A percentile compares a stretch with the other conserved stretches of the same genome.
phyloP scores from a whole-genome alignment of 176 grass and related monocot genomes.

The Typha latifolia region DNA sequence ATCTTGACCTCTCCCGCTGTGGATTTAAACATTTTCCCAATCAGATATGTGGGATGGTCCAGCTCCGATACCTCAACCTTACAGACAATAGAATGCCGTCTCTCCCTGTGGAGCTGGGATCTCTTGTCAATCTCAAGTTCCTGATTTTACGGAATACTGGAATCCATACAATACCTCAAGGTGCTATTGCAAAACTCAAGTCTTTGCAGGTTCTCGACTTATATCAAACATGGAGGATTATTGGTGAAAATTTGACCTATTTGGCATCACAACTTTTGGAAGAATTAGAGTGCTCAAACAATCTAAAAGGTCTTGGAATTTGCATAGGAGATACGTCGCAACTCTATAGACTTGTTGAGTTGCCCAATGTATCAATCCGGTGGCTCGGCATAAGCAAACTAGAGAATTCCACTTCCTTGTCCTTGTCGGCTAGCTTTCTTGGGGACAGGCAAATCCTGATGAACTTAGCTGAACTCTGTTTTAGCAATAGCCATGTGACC shows the following conservation, averaged over 20 bases:
- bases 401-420: neutral
- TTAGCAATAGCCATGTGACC: too few species aligned
- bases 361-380: neutral
- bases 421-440: too few species aligned
- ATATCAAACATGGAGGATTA: too few species aligned
- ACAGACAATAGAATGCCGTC: neutral
- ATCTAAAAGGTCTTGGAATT: constrained; percentile 19
- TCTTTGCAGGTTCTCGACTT: constrained; percentile 34
- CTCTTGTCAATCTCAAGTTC: constrained; percentile 22
- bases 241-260: neutral
- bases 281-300: constrained; percentile 9
- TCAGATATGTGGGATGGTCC: constrained; percentile 1
- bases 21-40: neutral
- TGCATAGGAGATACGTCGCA: neutral
- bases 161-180: constrained; percentile 34
- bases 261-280: neutral
- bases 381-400: neutral
- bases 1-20: neutral
- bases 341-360: constrained; percentile 5
- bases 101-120: constrained; percentile 1
- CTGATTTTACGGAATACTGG: constrained; percentile 33
- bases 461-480: too few species aligned
- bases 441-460: too few species aligned
- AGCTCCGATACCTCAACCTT: constrained; percentile 13
- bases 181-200: constrained; percentile 25